Percentiles rank a stretch among this genome's conserved stretches.
Conservation (phyloP, 768 basidiomycete genomes). For the Collybiopsis luxurians region DNA sequence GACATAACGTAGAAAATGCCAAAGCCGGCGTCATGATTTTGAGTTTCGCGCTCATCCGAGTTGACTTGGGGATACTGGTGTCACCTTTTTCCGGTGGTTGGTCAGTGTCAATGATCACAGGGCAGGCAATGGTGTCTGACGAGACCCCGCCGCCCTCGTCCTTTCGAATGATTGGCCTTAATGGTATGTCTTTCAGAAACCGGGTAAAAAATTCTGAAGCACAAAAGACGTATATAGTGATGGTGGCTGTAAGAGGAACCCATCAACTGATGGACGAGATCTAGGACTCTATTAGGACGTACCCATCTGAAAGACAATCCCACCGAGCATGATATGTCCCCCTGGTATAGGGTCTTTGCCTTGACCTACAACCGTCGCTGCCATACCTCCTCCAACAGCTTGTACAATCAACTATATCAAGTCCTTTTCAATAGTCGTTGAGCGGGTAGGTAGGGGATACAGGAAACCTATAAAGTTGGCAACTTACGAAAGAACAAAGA, state of each 20-base stretch:
- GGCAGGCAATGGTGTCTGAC: too few relatives aligned
- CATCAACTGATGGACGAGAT: neutral
- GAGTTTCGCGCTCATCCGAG: slow-evolving; percentile 16
- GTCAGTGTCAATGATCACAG: too few relatives aligned
- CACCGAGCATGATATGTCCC: slow-evolving; percentile 54
- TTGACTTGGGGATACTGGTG: too few relatives aligned
- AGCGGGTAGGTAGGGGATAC: too few relatives aligned
- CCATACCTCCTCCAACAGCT: slow-evolving; percentile 54
- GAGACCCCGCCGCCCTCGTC: too few relatives aligned
- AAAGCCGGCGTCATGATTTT: slow-evolving; percentile 34
- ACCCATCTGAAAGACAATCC: slow-evolving; percentile 60
- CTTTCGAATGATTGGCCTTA: slow-evolving; percentile 10
- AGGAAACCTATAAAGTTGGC: too few relatives aligned
- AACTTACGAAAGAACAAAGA: too few relatives aligned
- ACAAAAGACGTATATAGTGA: slow-evolving; percentile 37
- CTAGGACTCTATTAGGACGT: too few relatives aligned
- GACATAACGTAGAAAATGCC: slow-evolving; percentile 30
- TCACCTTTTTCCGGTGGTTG: neutral
- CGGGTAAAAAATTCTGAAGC: slow-evolving; percentile 46
- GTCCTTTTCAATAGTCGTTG: too few relatives aligned
- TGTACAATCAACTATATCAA: slow-evolving; percentile 61
- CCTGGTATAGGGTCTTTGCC: slow-evolving; percentile 20
- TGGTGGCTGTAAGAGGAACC: slow-evolving; percentile 29
- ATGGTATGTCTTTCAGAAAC: slow-evolving; percentile 33
- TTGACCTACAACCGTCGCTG: neutral